A percentile compares a stretch with the other conserved stretches of the same genome.
phyloP scores from a whole-genome alignment of 345 rosid species.

The Corymbia maculata region DNA sequence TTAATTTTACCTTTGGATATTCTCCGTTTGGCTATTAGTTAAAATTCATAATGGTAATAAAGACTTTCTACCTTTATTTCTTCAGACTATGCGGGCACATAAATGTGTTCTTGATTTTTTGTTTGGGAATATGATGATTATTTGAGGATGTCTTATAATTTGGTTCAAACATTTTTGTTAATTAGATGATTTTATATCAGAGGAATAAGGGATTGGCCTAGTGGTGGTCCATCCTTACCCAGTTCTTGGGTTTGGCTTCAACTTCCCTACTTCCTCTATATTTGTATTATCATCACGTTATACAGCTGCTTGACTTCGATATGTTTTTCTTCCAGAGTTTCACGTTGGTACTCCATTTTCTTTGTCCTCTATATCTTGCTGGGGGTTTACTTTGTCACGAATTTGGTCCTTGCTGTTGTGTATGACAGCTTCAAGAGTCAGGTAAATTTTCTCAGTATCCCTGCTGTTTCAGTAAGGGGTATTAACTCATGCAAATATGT shows the following conservation, averaged over 20 bases:
- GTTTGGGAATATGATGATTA: not conserved
- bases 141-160: not conserved
- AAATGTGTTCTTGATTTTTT: not conserved
- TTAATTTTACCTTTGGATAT: not conserved
- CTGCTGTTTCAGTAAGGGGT: not conserved
- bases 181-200: not conserved
- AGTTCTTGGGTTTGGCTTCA: not conserved
- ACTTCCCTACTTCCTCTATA: not conserved
- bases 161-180: not conserved
- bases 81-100: not conserved
- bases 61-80: not conserved
- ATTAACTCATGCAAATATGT: not conserved
- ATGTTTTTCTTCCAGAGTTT: conserved; percentile 36
- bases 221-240: not conserved
- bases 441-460: conserved; percentile 29
- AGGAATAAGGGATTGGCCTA: not conserved
- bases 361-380: conserved; percentile 73
- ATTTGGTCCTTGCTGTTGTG: conserved; percentile 96
- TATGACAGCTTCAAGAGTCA: conserved; percentile 93
- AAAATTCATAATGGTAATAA: not conserved
- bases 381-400: conserved; percentile 95
- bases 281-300: not conserved
- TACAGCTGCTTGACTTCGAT: not conserved
- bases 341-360: conserved; percentile 84
- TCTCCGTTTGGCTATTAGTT: not conserved